Conservation (phyloP, 768 basidiomycete genomes). For the Gautieria morchelliformis region DNA sequence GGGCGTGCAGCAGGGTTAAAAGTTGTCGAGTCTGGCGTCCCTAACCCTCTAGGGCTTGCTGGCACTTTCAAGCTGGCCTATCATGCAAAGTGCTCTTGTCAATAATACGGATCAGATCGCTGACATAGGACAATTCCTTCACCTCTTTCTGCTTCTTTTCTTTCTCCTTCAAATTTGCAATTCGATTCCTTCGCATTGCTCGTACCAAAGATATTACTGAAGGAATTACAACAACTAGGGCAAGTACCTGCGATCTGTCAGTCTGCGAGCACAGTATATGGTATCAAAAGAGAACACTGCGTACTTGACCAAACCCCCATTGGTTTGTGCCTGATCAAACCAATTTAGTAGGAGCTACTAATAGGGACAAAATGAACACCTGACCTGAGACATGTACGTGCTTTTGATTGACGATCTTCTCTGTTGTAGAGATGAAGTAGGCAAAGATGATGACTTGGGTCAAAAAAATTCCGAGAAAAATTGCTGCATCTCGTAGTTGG, state of each 20-base stretch:
- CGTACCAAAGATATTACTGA: constrained; percentile 25
- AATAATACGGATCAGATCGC: no score
- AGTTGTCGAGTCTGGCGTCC: no score
- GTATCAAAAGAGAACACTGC: background rate
- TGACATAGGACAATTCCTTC: background rate
- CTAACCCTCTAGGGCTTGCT: no score
- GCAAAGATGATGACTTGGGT: constrained; percentile 28
- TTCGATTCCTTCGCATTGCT: constrained; percentile 7
- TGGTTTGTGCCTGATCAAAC: constrained; percentile 17
- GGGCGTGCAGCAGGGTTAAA: no score
- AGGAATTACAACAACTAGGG: constrained; percentile 32
- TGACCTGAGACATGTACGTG: background rate
- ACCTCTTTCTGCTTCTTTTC: background rate
- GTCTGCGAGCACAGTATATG: background rate
- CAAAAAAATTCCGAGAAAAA: constrained; percentile 31
- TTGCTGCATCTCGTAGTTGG: constrained; percentile 22
- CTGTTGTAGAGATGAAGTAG: constrained; percentile 32
- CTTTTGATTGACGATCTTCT: constrained; percentile 21
- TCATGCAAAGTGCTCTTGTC: no score
- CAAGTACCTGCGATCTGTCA: constrained; percentile 23
- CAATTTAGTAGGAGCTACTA: constrained; percentile 28
- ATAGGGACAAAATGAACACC: constrained; percentile 18
- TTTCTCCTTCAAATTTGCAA: background rate
- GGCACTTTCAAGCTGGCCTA: no score
- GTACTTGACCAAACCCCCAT: constrained; percentile 33